Base-by-base conservation (phyloP, 192 early-diverging fungal species). In the Coemansia sp. region DNA sequence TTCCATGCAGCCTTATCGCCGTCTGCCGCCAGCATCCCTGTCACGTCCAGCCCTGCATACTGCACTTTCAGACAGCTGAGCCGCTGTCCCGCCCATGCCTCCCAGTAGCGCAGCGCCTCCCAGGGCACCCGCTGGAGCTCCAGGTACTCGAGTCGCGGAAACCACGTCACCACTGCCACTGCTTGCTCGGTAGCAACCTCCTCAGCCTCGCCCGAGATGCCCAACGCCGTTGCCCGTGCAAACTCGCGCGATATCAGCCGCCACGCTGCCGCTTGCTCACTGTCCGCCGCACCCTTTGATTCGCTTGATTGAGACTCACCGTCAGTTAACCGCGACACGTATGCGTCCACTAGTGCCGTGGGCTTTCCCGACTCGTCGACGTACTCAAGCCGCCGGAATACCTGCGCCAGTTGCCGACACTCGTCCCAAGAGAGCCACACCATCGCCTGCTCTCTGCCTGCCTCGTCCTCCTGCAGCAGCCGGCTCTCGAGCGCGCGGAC, bases 341-440 rank as follows among this genome's bases (percentile, higher is more conserved):
- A 64, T 11, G 64, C 60, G 51, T 71, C 69, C 1, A 78, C 69
- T 22, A 78, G 38, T 23, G 69, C 49, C 5, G 75, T 78, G 0
- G 75, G 75, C 69, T 67, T 61, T 0, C 69, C 75, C 22, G 37
- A 34, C 2, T 41, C 54, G 19, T 72, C 75, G 8, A 78, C 75
- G 30, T 71, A 78, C 59, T 78, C 75, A 18, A 78, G 43, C 45
- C 41, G 13, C 4, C 62, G 53, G 37, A 78, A 78, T 18, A 66
- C 66, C 17, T 57, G 55, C 40, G 48, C 56, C 23, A 78, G 56
- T 9, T 69, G 41, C 3, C 69, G 69, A 51, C 69, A 71, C 37
- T 78, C 75, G 58, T 65, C 66, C 75, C 75, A 78, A 9, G 69
- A 53, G 47, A 78, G 75, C 69, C 75, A 78, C 18, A 78, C 66